phyloP scores from a whole-genome alignment of 1,284 basidiomycete species.

The Xerocomus tenax region DNA sequence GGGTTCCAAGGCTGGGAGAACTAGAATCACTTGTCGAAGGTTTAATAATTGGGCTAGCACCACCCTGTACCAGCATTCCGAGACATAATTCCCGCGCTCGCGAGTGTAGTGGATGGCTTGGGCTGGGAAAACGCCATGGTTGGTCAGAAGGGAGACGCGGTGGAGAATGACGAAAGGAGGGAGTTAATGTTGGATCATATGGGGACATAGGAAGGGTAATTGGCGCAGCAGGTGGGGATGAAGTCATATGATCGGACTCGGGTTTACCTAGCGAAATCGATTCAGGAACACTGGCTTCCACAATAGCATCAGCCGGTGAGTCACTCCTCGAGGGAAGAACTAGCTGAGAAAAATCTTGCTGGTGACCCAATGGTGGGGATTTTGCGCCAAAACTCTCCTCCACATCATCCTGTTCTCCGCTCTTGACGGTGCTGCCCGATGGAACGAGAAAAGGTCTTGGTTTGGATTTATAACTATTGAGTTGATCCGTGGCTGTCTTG shows the following conservation, averaged over 20 bases:
- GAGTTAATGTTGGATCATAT: slow-evolving; percentile 62
- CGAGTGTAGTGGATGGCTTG: slow-evolving; percentile 60
- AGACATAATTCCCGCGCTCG: slow-evolving; percentile 55
- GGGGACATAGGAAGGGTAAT: slow-evolving; percentile 51
- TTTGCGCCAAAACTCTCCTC: slow-evolving; percentile 5
- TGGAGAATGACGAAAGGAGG: slow-evolving; percentile 66
- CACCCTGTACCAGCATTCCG: slow-evolving; percentile 45
- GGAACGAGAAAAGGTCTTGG: slow-evolving; percentile 20
- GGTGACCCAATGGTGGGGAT: slow-evolving; percentile 15
- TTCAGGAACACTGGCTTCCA: slow-evolving; percentile 5
- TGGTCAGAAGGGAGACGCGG: slow-evolving; percentile 61
- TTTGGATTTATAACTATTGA: slow-evolving; percentile 17
- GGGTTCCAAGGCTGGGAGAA: slow-evolving; percentile 26
- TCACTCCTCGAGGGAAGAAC: slow-evolving; percentile 9
- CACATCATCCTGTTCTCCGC: slow-evolving; percentile 11
- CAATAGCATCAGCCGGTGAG: neutral
- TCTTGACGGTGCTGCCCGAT: slow-evolving; percentile 11
- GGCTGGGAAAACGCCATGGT: slow-evolving; percentile 68
- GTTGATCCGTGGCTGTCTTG: slow-evolving; percentile 19
- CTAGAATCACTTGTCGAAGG: slow-evolving; percentile 23
- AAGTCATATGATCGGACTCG: slow-evolving; percentile 8
- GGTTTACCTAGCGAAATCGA: neutral
- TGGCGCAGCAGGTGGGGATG: slow-evolving; percentile 17
- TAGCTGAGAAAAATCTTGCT: slow-evolving; percentile 12
- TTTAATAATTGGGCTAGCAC: slow-evolving; percentile 36